Evolutionary conservation across 2,329 filamentous ascomycete genomes (phyloP).

Genomic region (Tolypocladium tundrense): DNA sequence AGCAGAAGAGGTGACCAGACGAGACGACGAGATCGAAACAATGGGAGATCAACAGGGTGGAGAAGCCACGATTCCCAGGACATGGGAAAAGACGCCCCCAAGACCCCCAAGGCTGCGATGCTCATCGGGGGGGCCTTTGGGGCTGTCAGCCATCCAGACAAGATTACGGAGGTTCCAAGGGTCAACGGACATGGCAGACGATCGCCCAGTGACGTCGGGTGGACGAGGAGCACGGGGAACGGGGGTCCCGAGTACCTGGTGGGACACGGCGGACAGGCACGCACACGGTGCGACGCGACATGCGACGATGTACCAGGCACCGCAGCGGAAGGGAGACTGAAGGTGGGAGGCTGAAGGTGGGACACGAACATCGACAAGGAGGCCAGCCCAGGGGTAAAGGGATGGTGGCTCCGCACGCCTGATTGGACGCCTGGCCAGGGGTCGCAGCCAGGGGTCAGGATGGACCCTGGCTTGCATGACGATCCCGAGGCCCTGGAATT

Average conservation of each 20-base stretch:
- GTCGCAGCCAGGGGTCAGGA: not conserved
- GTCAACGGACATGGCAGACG: not conserved
- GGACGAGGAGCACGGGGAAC: not conserved
- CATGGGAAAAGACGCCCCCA: not conserved
- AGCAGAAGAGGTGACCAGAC: not conserved
- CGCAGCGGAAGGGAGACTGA: not conserved
- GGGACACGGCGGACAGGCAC: not conserved
- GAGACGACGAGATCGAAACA: not conserved
- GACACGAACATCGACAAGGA: not conserved
- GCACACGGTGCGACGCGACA: not conserved
- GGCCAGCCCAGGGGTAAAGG: not conserved
- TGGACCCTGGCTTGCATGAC: not conserved
- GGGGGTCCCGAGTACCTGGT: not conserved
- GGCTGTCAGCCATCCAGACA: not conserved
- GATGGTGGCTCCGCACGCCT: not conserved
- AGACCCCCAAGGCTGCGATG: not conserved
- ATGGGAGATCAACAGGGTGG: not conserved
- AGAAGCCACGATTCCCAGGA: not conserved
- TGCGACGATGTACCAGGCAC: not conserved
- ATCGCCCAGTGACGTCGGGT: not conserved
- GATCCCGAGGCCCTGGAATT: not conserved
- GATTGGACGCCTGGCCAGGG: constrained; percentile 4
- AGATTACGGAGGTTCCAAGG: constrained; percentile 6
- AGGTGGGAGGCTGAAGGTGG: not conserved
- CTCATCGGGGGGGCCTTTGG: not conserved